Evolutionary conservation across 2,329 filamentous ascomycete genomes (phyloP), one percentile per base, ranked within the genome.

Genomic region (Arthrobotrys entomopaga): DNA sequence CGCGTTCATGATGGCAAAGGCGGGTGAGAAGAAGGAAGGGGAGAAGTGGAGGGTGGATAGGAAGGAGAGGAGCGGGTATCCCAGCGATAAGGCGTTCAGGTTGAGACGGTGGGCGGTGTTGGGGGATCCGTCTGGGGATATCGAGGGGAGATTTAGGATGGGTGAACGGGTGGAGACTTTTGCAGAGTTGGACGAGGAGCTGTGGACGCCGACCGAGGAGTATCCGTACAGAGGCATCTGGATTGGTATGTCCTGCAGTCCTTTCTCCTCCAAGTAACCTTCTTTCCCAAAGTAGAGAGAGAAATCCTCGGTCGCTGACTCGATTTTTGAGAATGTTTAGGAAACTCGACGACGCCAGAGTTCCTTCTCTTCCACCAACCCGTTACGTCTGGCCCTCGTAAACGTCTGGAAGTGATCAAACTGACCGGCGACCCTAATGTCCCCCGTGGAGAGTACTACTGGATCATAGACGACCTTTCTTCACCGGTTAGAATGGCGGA

Each of bases 161-260:
- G 65, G 71, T 11, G 69, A 76, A n/a, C 61, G 61, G 7, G 73
- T 78, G 19, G 75, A 78, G 52, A 92, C 90, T 0, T 90, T 86
- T 76, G 84, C 87, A 6, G 96, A 93, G 0, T 83, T 98, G 0
- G 88, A 92, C 49, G 87, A 88, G 2, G 83, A 83, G 1, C 82
- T 90, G n/a, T 97, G 96, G 80, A 95, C 88, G 0, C 92, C 94
- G 0, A 96, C 93, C 0, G 80, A 83, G 8, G 85, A 89, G 64
- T 94, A 93, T 80, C 93, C 93, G 0, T 97, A 89, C 84, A 88
- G 92, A 76, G 94, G 94, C 0, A 92, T 99, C 29, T 98, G 92
- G 91, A 90, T 93, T 15, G 93, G 93, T 75, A 65, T 22, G 71
- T 60, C 10, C 10, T 19, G 7, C 2, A 20, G 10, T 13, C 13